Conservation (phyloP, 805 yeast species). For the Saturnispora kantuleensis region DNA sequence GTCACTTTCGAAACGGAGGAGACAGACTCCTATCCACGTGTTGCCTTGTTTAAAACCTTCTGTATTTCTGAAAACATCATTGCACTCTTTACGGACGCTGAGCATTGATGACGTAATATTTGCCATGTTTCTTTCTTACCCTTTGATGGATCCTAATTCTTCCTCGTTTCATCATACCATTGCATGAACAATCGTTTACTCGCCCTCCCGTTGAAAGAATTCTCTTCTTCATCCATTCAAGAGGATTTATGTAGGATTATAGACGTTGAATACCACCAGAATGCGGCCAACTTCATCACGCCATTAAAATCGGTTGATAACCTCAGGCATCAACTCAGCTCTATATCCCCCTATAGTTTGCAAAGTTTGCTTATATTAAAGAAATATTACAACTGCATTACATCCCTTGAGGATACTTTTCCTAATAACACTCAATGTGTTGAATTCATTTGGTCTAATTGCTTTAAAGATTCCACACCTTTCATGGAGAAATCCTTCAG, state of each 20-base stretch:
- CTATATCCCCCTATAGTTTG: conserved; percentile 5
- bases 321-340: conserved; percentile 28
- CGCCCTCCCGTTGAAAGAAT: conserved; percentile 1
- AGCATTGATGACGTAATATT: no score
- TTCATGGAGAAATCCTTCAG: conserved; percentile 31
- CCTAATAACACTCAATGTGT: conserved; percentile 37
- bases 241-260: conserved; percentile 28
- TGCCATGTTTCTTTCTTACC: not conserved
- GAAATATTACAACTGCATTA: conserved; percentile 37
- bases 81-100: no score
- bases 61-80: no score
- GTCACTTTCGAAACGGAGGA: no score
- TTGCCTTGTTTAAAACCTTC: no score
- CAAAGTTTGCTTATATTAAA: conserved; percentile 8
- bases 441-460: conserved; percentile 65
- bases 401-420: conserved; percentile 42
- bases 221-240: conserved; percentile 10
- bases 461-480: not conserved
- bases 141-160: not conserved
- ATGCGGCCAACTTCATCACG: conserved; percentile 22
- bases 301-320: conserved; percentile 32
- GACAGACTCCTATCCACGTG: no score
- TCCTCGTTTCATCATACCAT: no score
- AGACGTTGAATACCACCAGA: conserved; percentile 31
- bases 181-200: conserved; percentile 1